Percentiles rank a stretch among this genome's conserved stretches.
phyloP scores from a whole-genome alignment of 2,329 filamentous ascomycete species.

The Xylariales sp. region DNA sequence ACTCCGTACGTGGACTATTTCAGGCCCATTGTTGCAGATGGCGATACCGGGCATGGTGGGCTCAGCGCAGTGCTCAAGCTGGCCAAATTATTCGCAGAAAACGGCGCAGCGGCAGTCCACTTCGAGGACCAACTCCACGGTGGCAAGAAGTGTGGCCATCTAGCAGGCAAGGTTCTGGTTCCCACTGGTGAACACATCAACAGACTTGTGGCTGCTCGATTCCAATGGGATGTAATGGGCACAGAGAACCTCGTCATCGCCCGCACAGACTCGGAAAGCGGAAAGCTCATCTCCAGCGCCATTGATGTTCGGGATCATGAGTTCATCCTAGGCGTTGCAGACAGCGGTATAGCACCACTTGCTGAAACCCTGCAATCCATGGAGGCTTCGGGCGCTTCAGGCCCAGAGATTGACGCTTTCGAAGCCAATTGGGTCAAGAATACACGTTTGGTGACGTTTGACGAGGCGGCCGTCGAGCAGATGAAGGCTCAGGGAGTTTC shows the following conservation, averaged over 20 bases:
- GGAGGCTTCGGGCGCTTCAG: slow-evolving; percentile 74
- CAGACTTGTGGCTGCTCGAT: slow-evolving; percentile 82
- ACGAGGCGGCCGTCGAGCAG: slow-evolving; percentile 80
- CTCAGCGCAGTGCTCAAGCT: slow-evolving; percentile 91
- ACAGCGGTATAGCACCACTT: slow-evolving; percentile 69
- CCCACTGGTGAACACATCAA: slow-evolving; percentile 96
- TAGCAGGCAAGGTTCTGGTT: slow-evolving; percentile 93
- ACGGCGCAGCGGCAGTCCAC: slow-evolving; percentile 91
- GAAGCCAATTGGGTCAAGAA: slow-evolving; percentile 86
- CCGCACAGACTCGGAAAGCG: slow-evolving; percentile 91
- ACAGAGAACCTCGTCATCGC: slow-evolving; percentile 92
- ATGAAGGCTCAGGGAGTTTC: slow-evolving; percentile 62
- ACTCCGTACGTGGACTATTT: slow-evolving; percentile 89
- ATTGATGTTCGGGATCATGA: slow-evolving; percentile 95
- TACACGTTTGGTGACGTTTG: slow-evolving; percentile 82
- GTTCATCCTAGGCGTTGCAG: slow-evolving; percentile 85
- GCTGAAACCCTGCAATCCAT: slow-evolving; percentile 87
- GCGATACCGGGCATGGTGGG: slow-evolving; percentile 92
- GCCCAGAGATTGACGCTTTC: slow-evolving; percentile 76
- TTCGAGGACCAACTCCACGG: slow-evolving; percentile 98
- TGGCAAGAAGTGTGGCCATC: slow-evolving; percentile 96
- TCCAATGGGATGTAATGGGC: slow-evolving; percentile 99
- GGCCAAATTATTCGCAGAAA: slow-evolving; percentile 95
- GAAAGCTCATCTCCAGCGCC: slow-evolving; percentile 81
- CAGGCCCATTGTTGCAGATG: slow-evolving; percentile 91